A percentile compares a stretch with the other conserved stretches of the same genome.
phyloP scores from a whole-genome alignment of 2,329 filamentous ascomycete genomes.

The Aureobasidium sp. region DNA sequence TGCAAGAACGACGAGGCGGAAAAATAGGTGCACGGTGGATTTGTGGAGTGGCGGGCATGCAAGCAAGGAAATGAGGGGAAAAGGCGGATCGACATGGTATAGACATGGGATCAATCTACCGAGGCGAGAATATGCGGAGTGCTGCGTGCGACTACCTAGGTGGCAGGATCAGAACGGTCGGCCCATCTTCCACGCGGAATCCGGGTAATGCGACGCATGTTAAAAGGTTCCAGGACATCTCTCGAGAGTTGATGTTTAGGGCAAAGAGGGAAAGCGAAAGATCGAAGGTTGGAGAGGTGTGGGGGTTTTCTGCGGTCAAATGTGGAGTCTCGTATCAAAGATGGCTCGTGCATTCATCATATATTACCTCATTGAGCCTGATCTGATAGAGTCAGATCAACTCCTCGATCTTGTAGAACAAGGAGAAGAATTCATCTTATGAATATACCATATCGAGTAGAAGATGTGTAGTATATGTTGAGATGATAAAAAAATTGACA shows the following conservation, averaged over 20 bases:
- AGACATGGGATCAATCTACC: slow-evolving; percentile 6
- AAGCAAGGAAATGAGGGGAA: slow-evolving; percentile 17
- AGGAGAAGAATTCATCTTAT: background rate
- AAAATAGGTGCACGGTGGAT: slow-evolving; percentile 18
- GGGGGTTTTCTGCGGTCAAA: background rate
- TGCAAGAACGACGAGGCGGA: slow-evolving; percentile 11
- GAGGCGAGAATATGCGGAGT: background rate
- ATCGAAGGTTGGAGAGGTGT: background rate
- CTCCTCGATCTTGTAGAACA: background rate
- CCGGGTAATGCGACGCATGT: background rate
- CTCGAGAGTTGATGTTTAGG: background rate
- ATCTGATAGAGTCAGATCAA: background rate
- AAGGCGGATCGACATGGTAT: slow-evolving; percentile 8
- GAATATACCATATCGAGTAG: too few species aligned
- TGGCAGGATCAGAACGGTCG: too few species aligned
- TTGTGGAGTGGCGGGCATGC: slow-evolving; percentile 5
- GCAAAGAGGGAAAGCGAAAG: background rate
- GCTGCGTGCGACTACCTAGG: too few species aligned
- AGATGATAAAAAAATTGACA: background rate
- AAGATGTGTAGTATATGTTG: background rate
- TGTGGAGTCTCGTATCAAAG: slow-evolving; percentile 9
- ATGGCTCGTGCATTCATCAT: slow-evolving; percentile 14
- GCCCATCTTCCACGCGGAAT: too few species aligned
- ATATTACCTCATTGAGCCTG: background rate
- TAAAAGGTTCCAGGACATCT: background rate